Evolutionary conservation across 2,329 filamentous ascomycete genomes (phyloP).

Genomic region (Sarocladium brachiariae): DNA sequence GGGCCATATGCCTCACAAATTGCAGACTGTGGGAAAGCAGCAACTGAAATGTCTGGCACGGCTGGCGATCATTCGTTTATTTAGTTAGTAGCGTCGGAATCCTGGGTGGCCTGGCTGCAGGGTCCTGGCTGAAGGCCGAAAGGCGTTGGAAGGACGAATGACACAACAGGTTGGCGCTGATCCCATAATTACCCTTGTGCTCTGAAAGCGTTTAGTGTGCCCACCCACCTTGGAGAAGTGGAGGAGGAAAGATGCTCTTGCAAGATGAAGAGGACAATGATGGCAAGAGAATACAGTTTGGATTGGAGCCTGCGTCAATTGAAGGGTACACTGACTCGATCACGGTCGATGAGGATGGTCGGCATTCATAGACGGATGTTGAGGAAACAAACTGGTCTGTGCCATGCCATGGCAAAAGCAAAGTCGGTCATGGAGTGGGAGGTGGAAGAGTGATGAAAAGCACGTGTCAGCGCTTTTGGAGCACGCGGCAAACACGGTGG

Average conservation of each 20-base stretch:
- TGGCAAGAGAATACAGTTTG: not conserved
- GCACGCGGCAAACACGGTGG: too few relatives aligned
- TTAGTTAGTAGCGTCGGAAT: constrained; percentile 1
- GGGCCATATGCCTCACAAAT: not conserved
- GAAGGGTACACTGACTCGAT: not conserved
- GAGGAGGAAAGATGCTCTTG: constrained; percentile 1
- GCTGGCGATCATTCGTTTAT: too few relatives aligned
- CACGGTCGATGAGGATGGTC: not conserved
- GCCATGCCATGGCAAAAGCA: too few relatives aligned
- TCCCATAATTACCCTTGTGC: not conserved
- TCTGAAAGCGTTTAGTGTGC: constrained; percentile 1
- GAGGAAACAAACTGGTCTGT: too few relatives aligned
- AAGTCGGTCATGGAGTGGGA: not conserved
- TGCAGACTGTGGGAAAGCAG: not conserved
- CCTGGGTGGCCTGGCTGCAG: constrained; percentile 1
- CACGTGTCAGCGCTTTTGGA: constrained; percentile 4
- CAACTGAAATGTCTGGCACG: too few relatives aligned
- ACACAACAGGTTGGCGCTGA: constrained; percentile 5
- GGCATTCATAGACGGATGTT: not conserved
- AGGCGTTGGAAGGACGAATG: not conserved
- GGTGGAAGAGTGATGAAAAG: not conserved
- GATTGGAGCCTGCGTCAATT: not conserved
- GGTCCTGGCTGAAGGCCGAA: constrained; percentile 7
- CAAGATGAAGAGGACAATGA: not conserved
- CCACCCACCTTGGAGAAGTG: constrained; percentile 1